A percentile compares a stretch with the other conserved stretches of the same genome.
phyloP scores from a whole-genome alignment of 345 rosid genomes.

The Eucalyptus marginata region DNA sequence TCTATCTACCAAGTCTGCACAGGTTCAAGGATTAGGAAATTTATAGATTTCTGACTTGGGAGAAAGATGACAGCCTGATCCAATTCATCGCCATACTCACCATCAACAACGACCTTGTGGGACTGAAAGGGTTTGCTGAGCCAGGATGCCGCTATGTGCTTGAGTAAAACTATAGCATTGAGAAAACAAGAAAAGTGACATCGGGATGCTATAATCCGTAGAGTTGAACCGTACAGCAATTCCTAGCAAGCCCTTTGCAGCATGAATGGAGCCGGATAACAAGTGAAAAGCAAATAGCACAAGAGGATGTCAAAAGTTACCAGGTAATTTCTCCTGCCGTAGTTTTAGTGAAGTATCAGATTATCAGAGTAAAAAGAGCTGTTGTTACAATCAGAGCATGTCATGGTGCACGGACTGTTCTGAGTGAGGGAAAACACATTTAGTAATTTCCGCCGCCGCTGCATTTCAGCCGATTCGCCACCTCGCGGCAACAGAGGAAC shows the following conservation, averaged over 20 bases:
- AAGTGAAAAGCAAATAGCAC: background rate
- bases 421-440: background rate
- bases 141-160: background rate
- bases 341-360: background rate
- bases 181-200: background rate
- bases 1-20: background rate
- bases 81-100: background rate
- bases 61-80: background rate
- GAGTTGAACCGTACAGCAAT: background rate
- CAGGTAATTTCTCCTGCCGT: background rate
- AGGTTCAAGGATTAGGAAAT: background rate
- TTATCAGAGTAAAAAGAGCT: background rate
- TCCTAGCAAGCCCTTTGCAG: background rate
- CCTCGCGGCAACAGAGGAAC: conserved; percentile 21
- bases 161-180: background rate
- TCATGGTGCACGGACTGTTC: background rate
- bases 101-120: background rate
- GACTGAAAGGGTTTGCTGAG: background rate
- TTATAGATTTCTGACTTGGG: background rate
- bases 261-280: background rate
- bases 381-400: background rate
- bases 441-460: conserved; percentile 5
- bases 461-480: background rate
- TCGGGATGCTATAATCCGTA: background rate
- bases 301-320: background rate